A percentile compares a stretch with the other conserved stretches of the same genome.
These are phyloP conservation scores for Pleurotus tuoliensis DNA, from an alignment of 768 basidiomycete species.

Conservation along the genomic window DNA sequence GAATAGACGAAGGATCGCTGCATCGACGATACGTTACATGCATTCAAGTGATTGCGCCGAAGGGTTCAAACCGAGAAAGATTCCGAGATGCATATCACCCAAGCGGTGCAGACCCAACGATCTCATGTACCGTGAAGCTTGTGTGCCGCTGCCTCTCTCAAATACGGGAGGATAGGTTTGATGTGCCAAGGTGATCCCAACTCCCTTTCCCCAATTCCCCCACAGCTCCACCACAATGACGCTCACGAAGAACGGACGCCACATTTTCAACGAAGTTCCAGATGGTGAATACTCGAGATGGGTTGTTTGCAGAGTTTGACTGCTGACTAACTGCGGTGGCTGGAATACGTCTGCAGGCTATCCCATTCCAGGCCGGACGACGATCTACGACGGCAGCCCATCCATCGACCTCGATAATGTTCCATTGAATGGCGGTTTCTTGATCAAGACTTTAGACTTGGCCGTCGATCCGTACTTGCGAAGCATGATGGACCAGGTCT, in stretches of 20 bases:
- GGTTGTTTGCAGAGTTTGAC: not conserved
- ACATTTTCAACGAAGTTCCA: slow-evolving; percentile 10
- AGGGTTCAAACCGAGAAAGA: no score
- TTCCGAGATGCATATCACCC: no score
- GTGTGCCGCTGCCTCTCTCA: no score
- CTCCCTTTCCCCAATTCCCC: no score
- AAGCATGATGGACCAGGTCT: slow-evolving; percentile 25
- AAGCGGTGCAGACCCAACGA: no score
- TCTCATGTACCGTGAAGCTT: no score
- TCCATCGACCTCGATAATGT: slow-evolving; percentile 41
- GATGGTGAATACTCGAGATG: not conserved
- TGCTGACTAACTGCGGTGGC: not conserved
- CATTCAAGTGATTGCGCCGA: no score
- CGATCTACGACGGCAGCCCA: slow-evolving; percentile 32
- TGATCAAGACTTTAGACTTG: slow-evolving; percentile 41
- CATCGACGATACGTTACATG: no score
- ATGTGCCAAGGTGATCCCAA: no score
- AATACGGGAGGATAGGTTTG: no score
- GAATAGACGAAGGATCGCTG: no score
- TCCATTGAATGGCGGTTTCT: slow-evolving; percentile 31
- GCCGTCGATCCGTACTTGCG: slow-evolving; percentile 44
- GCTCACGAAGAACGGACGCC: slow-evolving; percentile 12
- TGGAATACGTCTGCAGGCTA: slow-evolving; percentile 12
- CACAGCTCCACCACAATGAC: slow-evolving; percentile 17
- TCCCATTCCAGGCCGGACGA: slow-evolving; percentile 34